Base-by-base conservation (phyloP, 2,329 filamentous ascomycete genomes). In the Albophoma yamanashiensis region DNA sequence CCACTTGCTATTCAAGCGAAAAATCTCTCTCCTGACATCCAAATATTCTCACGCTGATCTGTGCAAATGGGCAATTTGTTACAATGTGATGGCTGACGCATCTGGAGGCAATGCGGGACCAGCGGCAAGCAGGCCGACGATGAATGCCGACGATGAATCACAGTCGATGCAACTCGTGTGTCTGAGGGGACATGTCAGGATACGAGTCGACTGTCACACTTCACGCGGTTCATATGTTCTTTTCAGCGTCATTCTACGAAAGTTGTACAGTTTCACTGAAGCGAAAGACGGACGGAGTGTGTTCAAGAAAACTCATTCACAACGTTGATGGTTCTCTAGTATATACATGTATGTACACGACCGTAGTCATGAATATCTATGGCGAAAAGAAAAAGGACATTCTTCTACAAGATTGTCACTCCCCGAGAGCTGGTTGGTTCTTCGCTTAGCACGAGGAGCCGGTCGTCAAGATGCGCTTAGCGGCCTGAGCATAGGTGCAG, bases 401-500 rank as follows among this genome's bases (percentile, higher is more conserved):
- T n/a, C 8, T 9, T 50, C 8, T 27, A 11, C 7, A 17, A n/a
- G 17, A n/a, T 9, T 12, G 27, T 31, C 27, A 31, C 27, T 31
- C 27, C 47, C n/a, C n/a, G n/a, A n/a, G n/a, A n/a, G n/a, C n/a
- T n/a, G 17, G n/a, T 22, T 11, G 50, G 22, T 31, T 2, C 3
- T 8, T 31, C 56, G 56, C 39, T 61, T 43, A 61, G 60, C 58
- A 62, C 2, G 60, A 3, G 38, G 42, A n/a, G 38, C 57, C 60
- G 40, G 56, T 57, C n/a, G 39, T 61, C 50, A 76, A 64, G 58
- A 77, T 76, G 6, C 63, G 67, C 64, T 75, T 71, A 3, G 68
- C 73, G 61, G 74, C 61, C 63, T 77, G 74, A n/a, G 73, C 74
- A 60, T 75, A 77, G 20, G 67, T 77, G 66, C 74, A 76, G 4